Base-by-base conservation (phyloP, 2,329 filamentous ascomycete genomes). In the Neobulgaria alba region DNA sequence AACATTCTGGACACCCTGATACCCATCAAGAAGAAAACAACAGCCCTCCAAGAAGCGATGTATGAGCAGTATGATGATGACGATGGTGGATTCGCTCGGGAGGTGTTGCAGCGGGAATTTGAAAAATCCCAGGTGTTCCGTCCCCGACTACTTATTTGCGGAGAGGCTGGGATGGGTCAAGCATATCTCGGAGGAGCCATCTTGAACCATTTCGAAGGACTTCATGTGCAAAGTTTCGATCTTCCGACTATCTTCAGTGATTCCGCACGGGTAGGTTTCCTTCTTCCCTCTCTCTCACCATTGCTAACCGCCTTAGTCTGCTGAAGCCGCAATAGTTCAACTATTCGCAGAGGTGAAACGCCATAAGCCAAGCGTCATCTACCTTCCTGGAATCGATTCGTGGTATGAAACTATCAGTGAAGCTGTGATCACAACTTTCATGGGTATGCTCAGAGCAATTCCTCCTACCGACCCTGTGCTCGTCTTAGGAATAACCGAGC, bases 201-300 rank as follows among this genome's bases (percentile, higher is more conserved):
- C 38, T 67, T 96, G 49, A 87, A 94, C 61, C 81, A 94, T 57
- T 82, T 98, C 40, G 92, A 98, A 63, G 87, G 89, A 18, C 73
- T 96, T 2, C 88, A 96, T 63, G 85, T 98, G 2, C 89, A 96
- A 60, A 88, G 84, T 39, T 94, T 98, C 61, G 93, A 95, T 61
- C 72, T 98, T 42, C 79, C 89, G 1, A 92, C 84, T 12, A 71
- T 98, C 42, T 71, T 94, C 44, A 86, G 83, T 42, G 92, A 98
- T 58, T 77, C 79, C 3, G 80, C 84, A 47, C 77, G 86, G 52
- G 80, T 79, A 67, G 65, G 74, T 65, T 16, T 46, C 39, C 3
- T 10, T 26, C 23, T 26, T 23, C 19, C 12, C 3, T 39, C n/a
- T 23, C 14, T 17, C 31, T 21, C 20, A 29, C 18, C 5, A 31